Conservation (phyloP, 2,329 filamentous ascomycete genomes). For the Penicillium sp. region DNA sequence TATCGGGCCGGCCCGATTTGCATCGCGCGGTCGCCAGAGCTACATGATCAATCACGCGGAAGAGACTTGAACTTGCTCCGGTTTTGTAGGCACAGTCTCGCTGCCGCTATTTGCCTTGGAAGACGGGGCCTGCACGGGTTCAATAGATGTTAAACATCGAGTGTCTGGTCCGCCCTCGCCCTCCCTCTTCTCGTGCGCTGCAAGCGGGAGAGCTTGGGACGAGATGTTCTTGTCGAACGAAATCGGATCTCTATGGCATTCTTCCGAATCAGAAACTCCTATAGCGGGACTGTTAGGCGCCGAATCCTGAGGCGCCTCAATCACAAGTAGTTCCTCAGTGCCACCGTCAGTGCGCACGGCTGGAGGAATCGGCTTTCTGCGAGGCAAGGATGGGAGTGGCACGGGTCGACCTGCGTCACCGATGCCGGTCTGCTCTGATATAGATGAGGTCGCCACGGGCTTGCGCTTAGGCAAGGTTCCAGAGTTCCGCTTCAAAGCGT, state of each 20-base stretch:
- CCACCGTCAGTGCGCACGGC: constrained; percentile 35
- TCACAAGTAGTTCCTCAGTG: constrained; percentile 59
- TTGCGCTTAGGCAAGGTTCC: constrained; percentile 64
- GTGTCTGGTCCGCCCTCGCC: too few species aligned
- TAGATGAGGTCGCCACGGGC: constrained; percentile 50
- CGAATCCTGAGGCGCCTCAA: constrained; percentile 63
- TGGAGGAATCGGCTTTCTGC: constrained; percentile 39
- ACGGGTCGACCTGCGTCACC: constrained; percentile 34
- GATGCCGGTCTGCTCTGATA: constrained; percentile 32
- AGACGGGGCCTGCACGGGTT: too few species aligned
- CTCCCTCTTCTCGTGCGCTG: too few species aligned
- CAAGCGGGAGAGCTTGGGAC: not conserved
- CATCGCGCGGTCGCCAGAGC: too few species aligned
- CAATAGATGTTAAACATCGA: too few species aligned
- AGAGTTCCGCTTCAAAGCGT: constrained; percentile 54
- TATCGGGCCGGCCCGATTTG: too few species aligned
- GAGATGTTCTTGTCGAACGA: constrained; percentile 8
- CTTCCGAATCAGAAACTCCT: constrained; percentile 21
- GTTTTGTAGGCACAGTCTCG: too few species aligned
- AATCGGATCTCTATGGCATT: constrained; percentile 3
- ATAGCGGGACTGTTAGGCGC: constrained; percentile 43
- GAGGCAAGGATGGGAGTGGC: constrained; percentile 52
- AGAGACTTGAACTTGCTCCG: too few species aligned
- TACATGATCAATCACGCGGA: too few species aligned
- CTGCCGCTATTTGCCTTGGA: too few species aligned